These are phyloP conservation scores for Perkinsus marinus DNA, from an alignment of 169 alveolate species.

Conservation along the genomic window DNA sequence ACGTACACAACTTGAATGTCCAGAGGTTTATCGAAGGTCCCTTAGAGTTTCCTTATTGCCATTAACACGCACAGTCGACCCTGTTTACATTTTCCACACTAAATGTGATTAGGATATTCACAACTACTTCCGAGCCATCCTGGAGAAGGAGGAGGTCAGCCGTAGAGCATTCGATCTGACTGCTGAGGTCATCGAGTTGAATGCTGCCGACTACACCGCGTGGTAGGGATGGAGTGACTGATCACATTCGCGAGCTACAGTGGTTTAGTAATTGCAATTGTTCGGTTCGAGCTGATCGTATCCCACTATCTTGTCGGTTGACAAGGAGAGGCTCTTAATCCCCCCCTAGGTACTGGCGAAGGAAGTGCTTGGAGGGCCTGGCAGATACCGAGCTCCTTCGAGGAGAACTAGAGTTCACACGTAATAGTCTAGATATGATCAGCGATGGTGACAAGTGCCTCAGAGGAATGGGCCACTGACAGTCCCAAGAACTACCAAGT, in stretches of 20 bases:
- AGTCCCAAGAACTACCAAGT: neutral
- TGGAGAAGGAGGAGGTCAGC: neutral
- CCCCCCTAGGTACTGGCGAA: neutral
- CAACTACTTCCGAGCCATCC: neutral
- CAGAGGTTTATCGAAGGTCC: too few species aligned
- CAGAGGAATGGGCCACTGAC: neutral
- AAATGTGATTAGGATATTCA: neutral
- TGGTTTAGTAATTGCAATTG: too few species aligned
- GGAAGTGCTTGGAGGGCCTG: neutral
- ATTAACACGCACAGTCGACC: too few species aligned
- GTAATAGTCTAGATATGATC: neutral
- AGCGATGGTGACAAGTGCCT: neutral
- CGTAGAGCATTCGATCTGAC: neutral
- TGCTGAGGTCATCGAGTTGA: neutral
- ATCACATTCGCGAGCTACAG: too few species aligned
- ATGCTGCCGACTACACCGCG: neutral
- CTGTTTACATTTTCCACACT: too few species aligned
- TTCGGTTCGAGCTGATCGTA: too few species aligned
- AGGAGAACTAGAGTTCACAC: neutral
- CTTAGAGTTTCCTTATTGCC: too few species aligned
- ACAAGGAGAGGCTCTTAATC: too few species aligned
- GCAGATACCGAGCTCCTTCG: neutral
- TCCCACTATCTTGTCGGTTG: too few species aligned
- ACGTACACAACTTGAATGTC: too few species aligned
- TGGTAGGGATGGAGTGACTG: too few species aligned